Percentiles rank a stretch among this genome's conserved stretches.
These are phyloP conservation scores for Apiospora sp. DNA, from an alignment of 2,329 filamentous ascomycete genomes.

Conservation along the genomic window DNA sequence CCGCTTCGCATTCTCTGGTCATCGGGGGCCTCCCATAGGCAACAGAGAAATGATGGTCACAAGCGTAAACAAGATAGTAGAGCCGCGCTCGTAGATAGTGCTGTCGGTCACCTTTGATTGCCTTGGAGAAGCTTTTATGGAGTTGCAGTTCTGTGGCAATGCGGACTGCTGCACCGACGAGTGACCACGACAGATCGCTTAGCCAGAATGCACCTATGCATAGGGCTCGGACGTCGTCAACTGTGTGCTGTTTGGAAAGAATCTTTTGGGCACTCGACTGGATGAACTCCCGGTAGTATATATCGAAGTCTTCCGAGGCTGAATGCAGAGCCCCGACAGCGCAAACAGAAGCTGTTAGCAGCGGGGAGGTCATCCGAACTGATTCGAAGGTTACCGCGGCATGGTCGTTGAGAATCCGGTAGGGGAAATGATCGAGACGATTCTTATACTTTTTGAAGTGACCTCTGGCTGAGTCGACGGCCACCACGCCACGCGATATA, in stretches of 20 bases:
- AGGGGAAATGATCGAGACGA: conserved; percentile 58
- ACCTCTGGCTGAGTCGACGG: conserved; percentile 56
- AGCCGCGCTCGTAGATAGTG: conserved; percentile 64
- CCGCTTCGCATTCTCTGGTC: conserved; percentile 28
- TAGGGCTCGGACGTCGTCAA: conserved; percentile 67
- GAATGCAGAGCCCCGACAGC: conserved; percentile 65
- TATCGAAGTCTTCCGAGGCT: conserved; percentile 25
- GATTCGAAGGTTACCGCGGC: conserved; percentile 57
- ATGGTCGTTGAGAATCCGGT: conserved; percentile 52
- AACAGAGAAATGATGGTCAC: conserved; percentile 72
- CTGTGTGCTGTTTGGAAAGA: conserved; percentile 53
- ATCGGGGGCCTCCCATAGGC: conserved; percentile 52
- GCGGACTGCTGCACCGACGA: conserved; percentile 65
- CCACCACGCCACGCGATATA: conserved; percentile 50
- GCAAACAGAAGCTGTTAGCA: conserved; percentile 62
- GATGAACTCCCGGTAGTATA: conserved; percentile 24
- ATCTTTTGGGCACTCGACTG: conserved; percentile 2
- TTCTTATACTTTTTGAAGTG: conserved; percentile 58
- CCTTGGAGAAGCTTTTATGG: conserved; percentile 60
- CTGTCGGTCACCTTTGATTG: conserved; percentile 53
- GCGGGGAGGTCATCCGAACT: conserved; percentile 60
- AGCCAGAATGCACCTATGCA: conserved; percentile 72
- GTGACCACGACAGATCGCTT: conserved; percentile 62
- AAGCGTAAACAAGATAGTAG: conserved; percentile 71
- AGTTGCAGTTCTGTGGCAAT: conserved; percentile 66